Percentiles rank a stretch among this genome's conserved stretches.
phyloP scores from a whole-genome alignment of 441 rosid species.

The Rhodomyrtus psidioides region DNA sequence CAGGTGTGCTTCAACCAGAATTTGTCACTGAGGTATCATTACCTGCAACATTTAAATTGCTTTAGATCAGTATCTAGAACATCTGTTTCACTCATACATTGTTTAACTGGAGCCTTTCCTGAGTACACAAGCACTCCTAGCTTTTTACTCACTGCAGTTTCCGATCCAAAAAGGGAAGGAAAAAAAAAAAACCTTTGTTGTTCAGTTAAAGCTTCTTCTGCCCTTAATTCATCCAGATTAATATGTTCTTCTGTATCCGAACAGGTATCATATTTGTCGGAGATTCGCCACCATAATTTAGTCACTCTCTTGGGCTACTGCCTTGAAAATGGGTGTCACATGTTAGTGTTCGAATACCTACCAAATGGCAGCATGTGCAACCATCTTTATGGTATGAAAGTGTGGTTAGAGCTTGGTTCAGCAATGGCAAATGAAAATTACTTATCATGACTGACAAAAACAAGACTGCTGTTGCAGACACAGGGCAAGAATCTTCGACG shows the following conservation, averaged over 20 bases:
- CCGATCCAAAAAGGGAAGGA: too few species aligned
- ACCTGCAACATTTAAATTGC: not conserved
- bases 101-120: not conserved
- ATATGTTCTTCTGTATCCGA: not conserved
- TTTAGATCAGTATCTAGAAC: not conserved
- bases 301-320: slow-evolving; percentile 56
- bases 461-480: slow-evolving; percentile 19
- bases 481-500: slow-evolving; percentile 29
- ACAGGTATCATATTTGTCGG: slow-evolving; percentile 47
- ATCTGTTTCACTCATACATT: not conserved
- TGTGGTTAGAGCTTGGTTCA: not conserved
- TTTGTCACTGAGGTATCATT: slow-evolving; percentile 42
- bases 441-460: not conserved
- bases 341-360: slow-evolving; percentile 47
- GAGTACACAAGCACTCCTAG: not conserved
- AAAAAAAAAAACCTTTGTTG: not conserved
- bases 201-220: not conserved
- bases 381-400: slow-evolving; percentile 41
- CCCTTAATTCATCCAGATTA: not conserved
- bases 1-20: slow-evolving; percentile 21
- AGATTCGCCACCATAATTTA: slow-evolving; percentile 47
- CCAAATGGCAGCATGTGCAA: slow-evolving; percentile 49
- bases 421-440: not conserved
- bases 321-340: slow-evolving; percentile 40
- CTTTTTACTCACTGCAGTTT: not conserved